Conservation (phyloP, 768 basidiomycete genomes). For the Ramaria sp. region DNA sequence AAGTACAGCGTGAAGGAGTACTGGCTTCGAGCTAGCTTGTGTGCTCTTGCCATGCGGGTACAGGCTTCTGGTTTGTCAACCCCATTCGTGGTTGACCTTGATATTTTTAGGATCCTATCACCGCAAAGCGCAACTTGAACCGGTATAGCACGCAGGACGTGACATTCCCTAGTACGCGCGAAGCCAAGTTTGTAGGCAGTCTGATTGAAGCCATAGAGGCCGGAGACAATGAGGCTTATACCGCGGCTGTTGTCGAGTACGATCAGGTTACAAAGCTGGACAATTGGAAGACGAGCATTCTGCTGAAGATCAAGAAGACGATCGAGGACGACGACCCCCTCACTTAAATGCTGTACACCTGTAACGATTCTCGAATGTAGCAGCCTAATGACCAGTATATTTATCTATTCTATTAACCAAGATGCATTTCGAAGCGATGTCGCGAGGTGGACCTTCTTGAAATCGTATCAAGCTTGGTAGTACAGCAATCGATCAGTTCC, state of each 20-base stretch:
- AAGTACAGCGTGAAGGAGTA: slow-evolving; percentile 99
- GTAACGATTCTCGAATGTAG: no score
- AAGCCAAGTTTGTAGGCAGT: slow-evolving; percentile 76
- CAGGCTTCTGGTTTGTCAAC: slow-evolving; percentile 19
- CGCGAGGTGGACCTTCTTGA: no score
- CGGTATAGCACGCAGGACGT: slow-evolving; percentile 62
- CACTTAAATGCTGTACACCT: slow-evolving; percentile 11
- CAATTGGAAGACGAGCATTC: slow-evolving; percentile 88
- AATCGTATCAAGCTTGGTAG: no score
- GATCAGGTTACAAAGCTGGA: slow-evolving; percentile 90
- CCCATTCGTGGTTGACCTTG: neutral
- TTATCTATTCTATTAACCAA: no score
- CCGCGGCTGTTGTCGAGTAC: slow-evolving; percentile 79
- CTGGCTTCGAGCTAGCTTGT: slow-evolving; percentile 81
- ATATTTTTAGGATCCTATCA: slow-evolving; percentile 62
- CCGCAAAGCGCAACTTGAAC: slow-evolving; percentile 66
- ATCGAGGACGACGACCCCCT: slow-evolving; percentile 47
- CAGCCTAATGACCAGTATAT: no score
- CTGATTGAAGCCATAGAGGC: slow-evolving; percentile 70
- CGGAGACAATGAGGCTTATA: slow-evolving; percentile 66
- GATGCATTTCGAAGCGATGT: no score
- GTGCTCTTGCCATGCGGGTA: slow-evolving; percentile 81
- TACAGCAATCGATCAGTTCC: no score
- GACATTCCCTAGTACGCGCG: neutral
- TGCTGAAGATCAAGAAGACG: slow-evolving; percentile 82